A percentile compares a stretch with the other conserved stretches of the same genome.
phyloP scores from a whole-genome alignment of 2,329 filamentous ascomycete genomes.

The Monascus ruber region DNA sequence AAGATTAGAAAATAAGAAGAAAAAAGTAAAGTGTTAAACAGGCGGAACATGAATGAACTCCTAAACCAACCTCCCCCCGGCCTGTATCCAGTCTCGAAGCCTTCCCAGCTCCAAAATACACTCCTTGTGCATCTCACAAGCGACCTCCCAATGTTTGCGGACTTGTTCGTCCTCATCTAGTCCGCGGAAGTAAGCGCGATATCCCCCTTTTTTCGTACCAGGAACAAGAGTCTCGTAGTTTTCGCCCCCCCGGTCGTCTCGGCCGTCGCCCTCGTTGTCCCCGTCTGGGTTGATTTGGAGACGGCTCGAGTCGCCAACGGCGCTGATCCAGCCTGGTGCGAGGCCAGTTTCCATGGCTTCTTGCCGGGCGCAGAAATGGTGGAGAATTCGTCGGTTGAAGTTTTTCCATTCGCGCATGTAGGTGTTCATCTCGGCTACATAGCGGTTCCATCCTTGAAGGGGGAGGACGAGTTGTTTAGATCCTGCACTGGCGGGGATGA shows the following conservation, averaged over 20 bases:
- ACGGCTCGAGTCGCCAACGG: conserved; percentile 36
- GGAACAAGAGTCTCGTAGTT: conserved; percentile 17
- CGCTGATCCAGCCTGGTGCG: conserved; percentile 40
- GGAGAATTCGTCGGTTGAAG: conserved; percentile 45
- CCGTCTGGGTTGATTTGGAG: conserved; percentile 17
- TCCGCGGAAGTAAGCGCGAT: conserved; percentile 33
- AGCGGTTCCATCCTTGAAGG: conserved; percentile 38
- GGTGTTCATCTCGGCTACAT: conserved; percentile 40
- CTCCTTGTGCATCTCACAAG: conserved; percentile 34
- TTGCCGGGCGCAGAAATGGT: conserved; percentile 44
- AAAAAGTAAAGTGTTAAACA: too few species aligned
- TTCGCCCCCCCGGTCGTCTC: not conserved
- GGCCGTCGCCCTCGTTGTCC: conserved; percentile 9
- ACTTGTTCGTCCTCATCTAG: conserved; percentile 36
- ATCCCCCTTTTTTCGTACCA: conserved; percentile 28
- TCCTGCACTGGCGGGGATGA: conserved; percentile 9
- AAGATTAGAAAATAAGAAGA: too few species aligned
- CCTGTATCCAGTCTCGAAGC: conserved; percentile 27
- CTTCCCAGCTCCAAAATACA: conserved; percentile 31
- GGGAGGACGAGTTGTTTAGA: conserved; percentile 30
- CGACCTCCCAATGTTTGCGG: conserved; percentile 38
- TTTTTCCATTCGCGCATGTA: conserved; percentile 48
- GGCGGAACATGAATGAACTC: too few species aligned
- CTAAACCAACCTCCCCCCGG: conserved; percentile 18
- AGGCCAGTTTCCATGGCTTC: conserved; percentile 35